phyloP scores from a whole-genome alignment of 305 asterid species.

The Rubia balearica region DNA sequence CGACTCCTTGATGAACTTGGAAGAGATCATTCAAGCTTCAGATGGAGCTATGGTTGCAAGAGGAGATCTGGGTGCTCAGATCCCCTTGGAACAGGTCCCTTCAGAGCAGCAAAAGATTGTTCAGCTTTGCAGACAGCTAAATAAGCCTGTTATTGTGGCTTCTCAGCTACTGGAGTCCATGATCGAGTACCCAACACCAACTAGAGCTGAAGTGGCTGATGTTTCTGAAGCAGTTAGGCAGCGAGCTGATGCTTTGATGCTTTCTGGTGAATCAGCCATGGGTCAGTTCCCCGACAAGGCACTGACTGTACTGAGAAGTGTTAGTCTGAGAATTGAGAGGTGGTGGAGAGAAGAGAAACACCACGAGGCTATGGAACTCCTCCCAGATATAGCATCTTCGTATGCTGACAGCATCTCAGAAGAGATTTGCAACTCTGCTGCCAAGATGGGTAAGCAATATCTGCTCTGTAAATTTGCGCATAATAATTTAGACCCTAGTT shows the following conservation, averaged over 20 bases:
- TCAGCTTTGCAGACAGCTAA: conserved; percentile 75
- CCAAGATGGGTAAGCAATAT: conserved; percentile 84
- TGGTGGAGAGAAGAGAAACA: conserved; percentile 97
- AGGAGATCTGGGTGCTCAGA: conserved; percentile 98
- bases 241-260: conserved; percentile 92
- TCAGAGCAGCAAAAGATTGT: conserved; percentile 88
- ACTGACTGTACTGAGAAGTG: conserved; percentile 82
- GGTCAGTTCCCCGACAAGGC: conserved; percentile 98
- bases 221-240: conserved; percentile 98
- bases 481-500: not conserved
- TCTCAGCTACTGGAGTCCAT: conserved; percentile 96
- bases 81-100: conserved; percentile 97
- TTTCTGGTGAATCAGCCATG: conserved; percentile 99
- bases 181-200: conserved; percentile 99
- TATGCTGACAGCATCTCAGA: conserved; percentile 76
- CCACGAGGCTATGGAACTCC: conserved; percentile 56
- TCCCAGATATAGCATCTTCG: conserved; percentile 78
- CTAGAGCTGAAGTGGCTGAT: conserved; percentile 99
- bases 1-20: conserved; percentile 85
- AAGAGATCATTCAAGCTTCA: conserved; percentile 76
- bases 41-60: conserved; percentile 99
- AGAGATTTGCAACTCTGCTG: conserved; percentile 96
- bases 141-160: conserved; percentile 92
- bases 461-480: not conserved
- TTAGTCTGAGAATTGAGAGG: conserved; percentile 94